Conservation (phyloP, 2,329 filamentous ascomycete species). For the Botrytis fragariae region DNA sequence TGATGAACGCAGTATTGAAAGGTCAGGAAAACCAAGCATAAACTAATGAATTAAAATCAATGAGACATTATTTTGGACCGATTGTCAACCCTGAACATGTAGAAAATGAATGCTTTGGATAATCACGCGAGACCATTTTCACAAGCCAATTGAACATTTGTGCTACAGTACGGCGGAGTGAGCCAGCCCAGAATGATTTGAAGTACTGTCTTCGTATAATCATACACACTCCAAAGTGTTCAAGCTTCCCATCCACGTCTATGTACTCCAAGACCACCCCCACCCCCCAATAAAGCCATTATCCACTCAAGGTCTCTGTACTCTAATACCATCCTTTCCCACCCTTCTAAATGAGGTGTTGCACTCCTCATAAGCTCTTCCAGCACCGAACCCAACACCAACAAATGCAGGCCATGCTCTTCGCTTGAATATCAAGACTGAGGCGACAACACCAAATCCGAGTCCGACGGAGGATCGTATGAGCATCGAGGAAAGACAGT, state of each 20-base stretch:
- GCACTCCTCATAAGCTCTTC: constrained; percentile 97
- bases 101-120: not conserved
- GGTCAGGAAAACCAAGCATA: not conserved
- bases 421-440: constrained; percentile 95
- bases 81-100: not conserved
- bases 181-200: not conserved
- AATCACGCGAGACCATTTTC: not conserved
- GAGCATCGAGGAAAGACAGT: constrained; percentile 93
- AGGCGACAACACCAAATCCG: constrained; percentile 97
- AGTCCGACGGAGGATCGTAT: constrained; percentile 96
- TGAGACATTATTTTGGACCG: not conserved
- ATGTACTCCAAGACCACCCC: constrained; percentile 5
- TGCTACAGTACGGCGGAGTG: not conserved
- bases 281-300: constrained; percentile 23
- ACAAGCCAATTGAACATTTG: not conserved
- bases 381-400: constrained; percentile 91
- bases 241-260: constrained; percentile 15
- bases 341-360: constrained; percentile 51
- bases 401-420: constrained; percentile 97
- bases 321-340: constrained; percentile 35
- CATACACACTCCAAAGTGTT: constrained; percentile 25
- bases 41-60: not conserved
- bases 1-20: not conserved
- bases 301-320: constrained; percentile 32
- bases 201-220: constrained; percentile 28